These are phyloP conservation scores for Pyrenochaeta sp. DNA, from an alignment of 2,329 filamentous ascomycete species.

Conservation along the genomic window DNA sequence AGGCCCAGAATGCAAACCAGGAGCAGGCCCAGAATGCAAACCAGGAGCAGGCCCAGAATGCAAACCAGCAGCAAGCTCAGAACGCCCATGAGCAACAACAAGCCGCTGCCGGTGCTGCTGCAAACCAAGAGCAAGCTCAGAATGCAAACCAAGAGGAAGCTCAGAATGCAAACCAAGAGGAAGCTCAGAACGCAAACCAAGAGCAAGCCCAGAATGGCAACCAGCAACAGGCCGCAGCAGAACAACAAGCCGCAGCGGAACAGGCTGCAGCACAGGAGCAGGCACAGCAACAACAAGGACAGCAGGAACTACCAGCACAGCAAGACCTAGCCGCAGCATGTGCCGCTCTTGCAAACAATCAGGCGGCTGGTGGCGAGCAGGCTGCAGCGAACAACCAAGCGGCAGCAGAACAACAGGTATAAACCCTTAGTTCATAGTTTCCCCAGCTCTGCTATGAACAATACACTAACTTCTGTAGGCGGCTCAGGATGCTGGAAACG, in stretches of 20 bases:
- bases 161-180: no score
- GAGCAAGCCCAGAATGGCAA: background rate
- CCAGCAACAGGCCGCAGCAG: no score
- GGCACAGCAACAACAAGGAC: background rate
- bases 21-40: background rate
- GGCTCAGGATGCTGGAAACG: background rate
- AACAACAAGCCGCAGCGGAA: background rate
- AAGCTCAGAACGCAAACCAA: no score
- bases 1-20: background rate
- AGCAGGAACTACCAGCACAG: conserved; percentile 7
- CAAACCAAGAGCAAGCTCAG: no score
- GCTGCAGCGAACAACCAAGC: conserved; percentile 11
- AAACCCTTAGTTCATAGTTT: no score
- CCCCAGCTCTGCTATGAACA: no score
- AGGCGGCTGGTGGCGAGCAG: conserved; percentile 2
- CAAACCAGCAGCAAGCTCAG: background rate
- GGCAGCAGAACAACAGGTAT: background rate
- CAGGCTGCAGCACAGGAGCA: background rate
- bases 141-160: no score
- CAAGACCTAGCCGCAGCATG: background rate
- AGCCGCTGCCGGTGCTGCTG: background rate
- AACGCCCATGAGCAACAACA: background rate
- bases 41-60: background rate
- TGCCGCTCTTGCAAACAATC: background rate
- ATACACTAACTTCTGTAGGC: no score